Evolutionary conservation across 768 basidiomycete species (phyloP).

Genomic region (Daedaleopsis sinensis): DNA sequence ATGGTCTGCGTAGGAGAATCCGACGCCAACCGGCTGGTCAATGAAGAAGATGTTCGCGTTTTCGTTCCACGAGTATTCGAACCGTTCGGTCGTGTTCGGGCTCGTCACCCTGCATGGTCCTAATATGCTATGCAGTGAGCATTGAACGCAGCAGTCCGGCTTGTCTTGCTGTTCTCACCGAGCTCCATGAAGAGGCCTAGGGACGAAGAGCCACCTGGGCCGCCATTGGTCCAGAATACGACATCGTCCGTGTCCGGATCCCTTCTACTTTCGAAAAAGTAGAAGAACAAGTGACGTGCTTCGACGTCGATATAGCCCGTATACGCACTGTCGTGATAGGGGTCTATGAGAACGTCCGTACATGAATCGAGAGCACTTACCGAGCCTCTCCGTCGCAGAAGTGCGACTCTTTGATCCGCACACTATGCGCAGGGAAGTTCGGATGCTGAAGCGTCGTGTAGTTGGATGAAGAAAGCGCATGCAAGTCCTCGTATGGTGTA

Average conservation of each 20-base stretch:
- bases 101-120: conserved; percentile 71
- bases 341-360: conserved; percentile 14
- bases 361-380: conserved; percentile 37
- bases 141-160: conserved; percentile 32
- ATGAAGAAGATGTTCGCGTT: conserved; percentile 57
- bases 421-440: conserved; percentile 50
- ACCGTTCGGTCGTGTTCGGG: conserved; percentile 49
- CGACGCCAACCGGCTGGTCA: conserved; percentile 39
- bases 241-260: conserved; percentile 36
- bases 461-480: conserved; percentile 22
- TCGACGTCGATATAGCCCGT: conserved; percentile 75
- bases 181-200: conserved; percentile 50
- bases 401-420: conserved; percentile 58
- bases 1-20: conserved; percentile 49
- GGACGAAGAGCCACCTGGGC: conserved; percentile 30
- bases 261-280: conserved; percentile 50
- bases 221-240: conserved; percentile 41
- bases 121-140: background rate
- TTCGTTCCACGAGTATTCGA: conserved; percentile 65
- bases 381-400: conserved; percentile 65
- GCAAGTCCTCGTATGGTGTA: conserved; percentile 16
- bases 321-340: conserved; percentile 46
- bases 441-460: conserved; percentile 38
- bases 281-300: conserved; percentile 50
- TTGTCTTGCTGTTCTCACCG: conserved; percentile 26